phyloP scores from a whole-genome alignment of 139 green algal species.

The Volvox africanus region DNA sequence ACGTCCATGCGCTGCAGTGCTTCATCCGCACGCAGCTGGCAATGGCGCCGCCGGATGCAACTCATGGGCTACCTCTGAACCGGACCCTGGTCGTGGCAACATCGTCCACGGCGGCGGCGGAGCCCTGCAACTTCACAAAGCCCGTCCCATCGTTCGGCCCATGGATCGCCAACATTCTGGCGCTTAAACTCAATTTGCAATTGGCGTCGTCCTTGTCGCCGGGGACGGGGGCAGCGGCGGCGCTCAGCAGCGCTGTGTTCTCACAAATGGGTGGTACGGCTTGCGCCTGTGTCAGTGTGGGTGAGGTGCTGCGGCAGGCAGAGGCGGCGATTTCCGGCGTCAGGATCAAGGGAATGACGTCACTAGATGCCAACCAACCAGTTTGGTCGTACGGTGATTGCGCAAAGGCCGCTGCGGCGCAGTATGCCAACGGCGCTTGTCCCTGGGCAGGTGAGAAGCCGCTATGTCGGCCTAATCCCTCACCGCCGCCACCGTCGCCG shows the following conservation, averaged over 20 bases:
- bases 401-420: background rate
- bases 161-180: background rate
- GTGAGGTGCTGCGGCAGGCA: background rate
- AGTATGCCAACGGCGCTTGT: background rate
- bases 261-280: background rate
- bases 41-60: background rate
- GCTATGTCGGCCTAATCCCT: constrained; percentile 1
- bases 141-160: background rate
- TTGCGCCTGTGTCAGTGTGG: background rate
- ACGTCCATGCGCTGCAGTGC: constrained; percentile 8
- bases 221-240: background rate
- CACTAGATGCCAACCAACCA: background rate
- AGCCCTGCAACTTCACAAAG: background rate
- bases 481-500: background rate
- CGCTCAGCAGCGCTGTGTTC: background rate
- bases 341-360: background rate
- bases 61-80: background rate
- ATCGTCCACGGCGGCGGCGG: background rate
- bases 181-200: constrained; percentile 23
- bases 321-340: background rate
- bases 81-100: background rate
- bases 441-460: background rate
- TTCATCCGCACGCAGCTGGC: constrained; percentile 7
- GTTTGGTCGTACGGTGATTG: constrained; percentile 33
- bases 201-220: background rate